phyloP scores from a whole-genome alignment of 768 basidiomycete species.

The Phaeolepiota aurea region DNA sequence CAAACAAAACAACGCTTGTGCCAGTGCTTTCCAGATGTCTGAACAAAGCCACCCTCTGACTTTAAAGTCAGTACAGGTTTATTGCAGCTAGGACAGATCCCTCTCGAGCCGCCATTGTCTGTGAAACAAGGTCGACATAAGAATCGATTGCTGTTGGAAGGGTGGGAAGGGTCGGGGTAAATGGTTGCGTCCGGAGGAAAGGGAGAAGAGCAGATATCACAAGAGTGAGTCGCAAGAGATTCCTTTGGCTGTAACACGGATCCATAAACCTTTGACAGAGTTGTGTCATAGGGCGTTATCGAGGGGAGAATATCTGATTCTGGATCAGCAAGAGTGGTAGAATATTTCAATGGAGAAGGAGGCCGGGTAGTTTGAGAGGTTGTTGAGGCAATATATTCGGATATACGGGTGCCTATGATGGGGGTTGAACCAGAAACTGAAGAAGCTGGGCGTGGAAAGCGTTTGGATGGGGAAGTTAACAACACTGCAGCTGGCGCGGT shows the following conservation, averaged over 20 bases:
- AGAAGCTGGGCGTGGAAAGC: slow-evolving; percentile 42
- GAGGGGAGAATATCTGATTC: slow-evolving; percentile 57
- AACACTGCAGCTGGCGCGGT: slow-evolving; percentile 10
- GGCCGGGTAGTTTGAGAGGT: slow-evolving; percentile 36
- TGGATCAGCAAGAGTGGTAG: slow-evolving; percentile 41
- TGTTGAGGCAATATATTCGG: slow-evolving; percentile 48
- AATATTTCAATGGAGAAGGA: slow-evolving; percentile 50
- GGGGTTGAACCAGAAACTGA: slow-evolving; percentile 19
- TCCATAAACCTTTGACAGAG: slow-evolving; percentile 78
- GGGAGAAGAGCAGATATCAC: slow-evolving; percentile 50
- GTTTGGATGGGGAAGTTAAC: slow-evolving; percentile 25
- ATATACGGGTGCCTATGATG: slow-evolving; percentile 37
- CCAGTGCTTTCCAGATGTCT: slow-evolving; percentile 66
- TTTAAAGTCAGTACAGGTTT: slow-evolving; percentile 69
- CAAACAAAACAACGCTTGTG: slow-evolving; percentile 80
- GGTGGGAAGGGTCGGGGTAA: slow-evolving; percentile 60
- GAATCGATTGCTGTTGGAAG: slow-evolving; percentile 40
- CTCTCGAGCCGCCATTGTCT: slow-evolving; percentile 68
- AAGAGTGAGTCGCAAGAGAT: slow-evolving; percentile 60
- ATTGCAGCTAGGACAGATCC: slow-evolving; percentile 57
- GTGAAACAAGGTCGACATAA: slow-evolving; percentile 71
- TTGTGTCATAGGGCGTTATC: slow-evolving; percentile 38
- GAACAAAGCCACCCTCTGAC: slow-evolving; percentile 71
- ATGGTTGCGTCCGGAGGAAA: slow-evolving; percentile 83
- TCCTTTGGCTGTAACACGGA: slow-evolving; percentile 77